These are phyloP conservation scores for Ammopiptanthus mongolicus DNA, from an alignment of 306 rosid genomes.

Conservation along the genomic window DNA sequence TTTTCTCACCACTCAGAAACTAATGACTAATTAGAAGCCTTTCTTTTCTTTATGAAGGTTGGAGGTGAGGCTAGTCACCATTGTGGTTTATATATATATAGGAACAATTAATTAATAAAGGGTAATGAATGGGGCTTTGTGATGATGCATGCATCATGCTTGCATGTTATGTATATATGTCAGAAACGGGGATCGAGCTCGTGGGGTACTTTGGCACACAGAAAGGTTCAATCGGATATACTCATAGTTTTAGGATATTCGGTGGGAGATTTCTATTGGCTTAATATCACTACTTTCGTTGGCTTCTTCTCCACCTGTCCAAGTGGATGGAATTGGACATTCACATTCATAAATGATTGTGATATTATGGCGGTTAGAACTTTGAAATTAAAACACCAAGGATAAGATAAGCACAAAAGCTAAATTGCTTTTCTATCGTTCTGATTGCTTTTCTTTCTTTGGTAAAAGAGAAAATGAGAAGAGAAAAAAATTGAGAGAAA, in stretches of 20 bases:
- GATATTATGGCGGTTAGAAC: neutral
- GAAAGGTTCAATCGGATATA: conserved; percentile 21
- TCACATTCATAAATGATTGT: neutral
- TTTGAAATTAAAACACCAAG: neutral
- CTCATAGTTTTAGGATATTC: conserved; percentile 35
- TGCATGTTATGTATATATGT: too few species aligned
- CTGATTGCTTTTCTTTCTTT: too few species aligned
- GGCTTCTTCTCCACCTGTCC: neutral
- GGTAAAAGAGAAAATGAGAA: too few species aligned
- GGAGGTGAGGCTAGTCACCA: neutral
- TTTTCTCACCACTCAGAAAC: neutral
- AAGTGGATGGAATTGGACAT: neutral
- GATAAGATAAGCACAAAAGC: neutral
- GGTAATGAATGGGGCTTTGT: neutral
- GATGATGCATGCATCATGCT: neutral
- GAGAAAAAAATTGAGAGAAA: too few species aligned
- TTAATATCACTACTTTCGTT: neutral
- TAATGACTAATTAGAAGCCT: neutral
- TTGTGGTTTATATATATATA: conserved; percentile 36
- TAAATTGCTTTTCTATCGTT: neutral
- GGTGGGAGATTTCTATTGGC: neutral
- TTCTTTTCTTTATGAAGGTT: neutral
- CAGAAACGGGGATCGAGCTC: conserved; percentile 17
- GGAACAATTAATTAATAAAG: neutral
- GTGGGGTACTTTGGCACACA: conserved; percentile 36